These are phyloP conservation scores for Dictyostelium brefeldianum DNA, from an alignment of 78 protist species.

Conservation along the genomic window DNA sequence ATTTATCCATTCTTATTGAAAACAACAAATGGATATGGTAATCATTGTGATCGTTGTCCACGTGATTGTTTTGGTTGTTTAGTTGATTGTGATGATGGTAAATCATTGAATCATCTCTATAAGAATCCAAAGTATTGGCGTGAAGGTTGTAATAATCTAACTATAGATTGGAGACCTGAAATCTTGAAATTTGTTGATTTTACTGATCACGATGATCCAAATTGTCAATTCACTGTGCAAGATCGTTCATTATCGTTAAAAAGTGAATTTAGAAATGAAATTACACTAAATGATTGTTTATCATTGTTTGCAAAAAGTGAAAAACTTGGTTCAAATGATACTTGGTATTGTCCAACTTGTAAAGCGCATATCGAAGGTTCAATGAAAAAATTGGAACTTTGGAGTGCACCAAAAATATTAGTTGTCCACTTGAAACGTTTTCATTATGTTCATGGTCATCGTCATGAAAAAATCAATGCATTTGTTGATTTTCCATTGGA, in stretches of 20 bases:
- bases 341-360: slow-evolving; percentile 92
- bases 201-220: slow-evolving; percentile 36
- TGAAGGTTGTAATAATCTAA: slow-evolving; percentile 56
- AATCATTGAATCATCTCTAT: slow-evolving; percentile 18
- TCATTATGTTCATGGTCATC: slow-evolving; percentile 43
- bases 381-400: slow-evolving; percentile 89
- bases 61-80: slow-evolving; percentile 49
- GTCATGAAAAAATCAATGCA: slow-evolving; percentile 70
- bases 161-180: slow-evolving; percentile 79
- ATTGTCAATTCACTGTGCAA: slow-evolving; percentile 23
- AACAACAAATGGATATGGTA: slow-evolving; percentile 71
- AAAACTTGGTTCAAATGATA: slow-evolving; percentile 69
- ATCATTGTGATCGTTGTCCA: slow-evolving; percentile 65
- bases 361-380: slow-evolving; percentile 67
- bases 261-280: slow-evolving; percentile 15
- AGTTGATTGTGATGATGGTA: slow-evolving; percentile 15
- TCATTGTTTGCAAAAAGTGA: slow-evolving; percentile 75
- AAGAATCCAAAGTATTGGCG: slow-evolving; percentile 67
- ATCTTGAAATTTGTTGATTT: slow-evolving; percentile 22
- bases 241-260: slow-evolving; percentile 20
- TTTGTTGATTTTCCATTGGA: slow-evolving; percentile 84
- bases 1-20: slow-evolving; percentile 62
- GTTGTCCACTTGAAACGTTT: slow-evolving; percentile 97
- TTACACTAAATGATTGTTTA: slow-evolving; percentile 66
- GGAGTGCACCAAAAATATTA: slow-evolving; percentile 92